Evolutionary conservation across 805 yeast species (phyloP).

Genomic region (Pachysolen tannophilus): DNA sequence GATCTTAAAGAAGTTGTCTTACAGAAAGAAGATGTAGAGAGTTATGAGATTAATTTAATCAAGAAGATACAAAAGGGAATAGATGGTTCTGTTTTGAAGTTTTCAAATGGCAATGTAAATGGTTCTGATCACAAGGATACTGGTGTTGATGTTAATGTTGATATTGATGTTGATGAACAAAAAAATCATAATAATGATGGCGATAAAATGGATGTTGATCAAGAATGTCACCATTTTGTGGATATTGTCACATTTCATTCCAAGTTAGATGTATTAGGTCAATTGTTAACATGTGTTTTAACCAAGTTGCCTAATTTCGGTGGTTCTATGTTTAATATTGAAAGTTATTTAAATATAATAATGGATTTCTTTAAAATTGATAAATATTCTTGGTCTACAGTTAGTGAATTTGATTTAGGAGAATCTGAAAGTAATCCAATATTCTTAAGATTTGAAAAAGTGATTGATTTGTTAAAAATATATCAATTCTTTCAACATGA

Average conservation of each 20-base stretch:
- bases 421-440: neutral
- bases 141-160: neutral
- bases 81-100: too few species aligned
- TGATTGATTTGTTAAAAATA: neutral
- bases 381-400: neutral
- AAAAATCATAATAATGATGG: neutral
- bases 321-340: neutral
- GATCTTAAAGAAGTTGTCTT: too few species aligned
- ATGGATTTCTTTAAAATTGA: neutral
- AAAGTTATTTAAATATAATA: neutral
- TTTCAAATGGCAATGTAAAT: slow-evolving; percentile 4
- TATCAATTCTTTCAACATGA: neutral
- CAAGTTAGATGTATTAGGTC: neutral
- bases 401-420: neutral
- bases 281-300: neutral
- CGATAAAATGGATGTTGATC: slow-evolving; percentile 4
- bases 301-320: neutral
- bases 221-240: neutral
- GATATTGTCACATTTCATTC: neutral
- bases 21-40: too few species aligned
- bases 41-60: too few species aligned
- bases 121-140: slow-evolving; percentile 3
- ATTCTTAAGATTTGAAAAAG: neutral
- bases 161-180: too few species aligned
- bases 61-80: too few species aligned